Evolutionary conservation across 139 green algal genomes (phyloP).

Genomic region (Chlorella vulgaris): DNA sequence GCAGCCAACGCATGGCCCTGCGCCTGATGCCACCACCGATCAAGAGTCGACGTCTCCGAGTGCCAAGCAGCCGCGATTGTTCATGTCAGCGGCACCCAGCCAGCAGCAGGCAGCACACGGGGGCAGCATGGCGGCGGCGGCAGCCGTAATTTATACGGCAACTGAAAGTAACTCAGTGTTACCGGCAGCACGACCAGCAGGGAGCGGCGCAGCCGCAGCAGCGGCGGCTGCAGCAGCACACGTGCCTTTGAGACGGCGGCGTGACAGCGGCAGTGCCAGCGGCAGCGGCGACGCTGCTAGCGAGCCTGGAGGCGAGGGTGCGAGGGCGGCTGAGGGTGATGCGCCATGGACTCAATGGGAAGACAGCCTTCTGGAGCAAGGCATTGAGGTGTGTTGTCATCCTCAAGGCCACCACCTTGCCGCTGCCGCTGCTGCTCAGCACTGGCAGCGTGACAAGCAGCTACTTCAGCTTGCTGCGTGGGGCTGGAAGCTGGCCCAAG

Average conservation of each 20-base stretch:
- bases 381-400: no score
- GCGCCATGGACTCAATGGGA: conserved; percentile 33
- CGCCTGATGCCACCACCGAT: no score
- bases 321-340: not conserved
- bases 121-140: no score
- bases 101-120: no score
- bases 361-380: conserved; percentile 36
- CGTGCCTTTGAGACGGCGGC: not conserved
- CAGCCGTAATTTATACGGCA: not conserved
- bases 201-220: not conserved
- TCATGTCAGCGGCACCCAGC: no score
- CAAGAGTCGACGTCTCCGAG: no score
- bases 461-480: not conserved
- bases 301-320: not conserved
- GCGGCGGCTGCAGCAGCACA: conserved; percentile 6
- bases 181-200: not conserved
- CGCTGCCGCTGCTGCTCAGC: conserved; percentile 1
- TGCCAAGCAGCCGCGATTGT: no score
- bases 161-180: no score
- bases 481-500: not conserved
- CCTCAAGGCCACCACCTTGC: not conserved
- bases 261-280: not conserved
- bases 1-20: not conserved
- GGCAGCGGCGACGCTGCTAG: not conserved
- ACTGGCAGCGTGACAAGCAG: not conserved